Base-by-base conservation (phyloP, 176 grass and related monocot species). In the Carex cristatella region DNA sequence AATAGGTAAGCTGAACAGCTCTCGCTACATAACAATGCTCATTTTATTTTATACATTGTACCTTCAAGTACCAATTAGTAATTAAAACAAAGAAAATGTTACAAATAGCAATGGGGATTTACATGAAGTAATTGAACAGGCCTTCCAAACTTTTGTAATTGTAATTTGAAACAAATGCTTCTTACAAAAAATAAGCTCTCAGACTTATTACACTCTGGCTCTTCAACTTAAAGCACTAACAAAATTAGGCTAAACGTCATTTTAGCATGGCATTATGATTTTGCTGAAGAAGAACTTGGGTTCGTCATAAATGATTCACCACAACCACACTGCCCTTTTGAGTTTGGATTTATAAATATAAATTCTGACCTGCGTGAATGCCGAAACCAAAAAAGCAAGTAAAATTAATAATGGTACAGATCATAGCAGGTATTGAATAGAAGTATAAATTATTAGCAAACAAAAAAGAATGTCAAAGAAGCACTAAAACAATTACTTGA, bases 261-360 rank as follows among this genome's bases (percentile, higher is more conserved):
- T 7, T 15, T 10, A 44, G 27, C 32, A 81, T 54, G 72, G 13
- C 35, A 32, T 69, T 67, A 83, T 54, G 81, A 83, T 83, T 83
- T 83, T 69, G 40, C 49, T 18, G 81, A 83, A 83, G 76, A 79
- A 56, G 79, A 65, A 65, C n/a, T 48, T 7, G 56, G 79, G 14
- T 58, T 82, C 51, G 95, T 95, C 95, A 95, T 92, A 64, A 95
- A 98, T 78, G 95, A 95, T 84, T 98, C 92, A 18, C 93, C 95
- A 38, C 95, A 98, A 12, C 93, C 93, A 76, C 93, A 98, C 69
- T 94, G 79, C 51, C 95, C 95, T 71, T 98, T 90, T 2, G 91
- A 92, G 65, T 97, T 98, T 11, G 91, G 94, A 79, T 97, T 97
- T 79, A 97, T 89, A 71, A 97, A 98, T 80, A 98, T 61, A 86